Evolutionary conservation across 345 rosid genomes (phyloP), one percentile per base, ranked within the genome.

Genomic region (Cardamine resedifolia): DNA sequence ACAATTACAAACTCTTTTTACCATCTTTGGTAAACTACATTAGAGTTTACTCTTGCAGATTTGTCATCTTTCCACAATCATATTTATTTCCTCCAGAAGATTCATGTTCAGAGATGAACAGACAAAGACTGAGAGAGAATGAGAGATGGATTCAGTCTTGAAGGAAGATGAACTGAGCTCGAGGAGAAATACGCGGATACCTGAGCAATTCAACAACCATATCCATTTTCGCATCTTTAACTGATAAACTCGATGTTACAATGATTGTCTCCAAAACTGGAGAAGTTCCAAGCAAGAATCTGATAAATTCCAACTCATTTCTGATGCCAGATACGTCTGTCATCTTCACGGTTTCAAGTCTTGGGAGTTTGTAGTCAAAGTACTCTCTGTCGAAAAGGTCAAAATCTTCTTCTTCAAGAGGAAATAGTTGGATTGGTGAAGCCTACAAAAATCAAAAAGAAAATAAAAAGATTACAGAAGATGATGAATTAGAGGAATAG

Each of bases 261-360:
- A 80, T 78, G 83, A 91, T 66, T 16, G 68, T 74, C 84, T 90
- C 85, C 3, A 95, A 84, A 48, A 47, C 81, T 0, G 90, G 96
- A 3, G 99, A 87, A 68, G 82, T 87, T 16, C 79, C 84, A 20
- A 95, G 87, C 78, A 91, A 80, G 73, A 87, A 90, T 76, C 85
- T 90, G 74, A 91, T 79, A 47, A 95, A 81, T 64, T 87, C 88
- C 90, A 95, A 79, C 81, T 95, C 99, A 23, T 88, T 85, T 5
- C 83, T 93, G 60, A 86, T 84, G 16, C 89, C 95, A 34, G 83
- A 86, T 51, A 87, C 74, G 19, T 90, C 96, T 4, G 93, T 82
- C 82, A 91, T 80, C 85, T 82, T 95, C 71, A 86, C 87, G 6
- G 72, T 77, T 79, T 67, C 84, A 47, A 90, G 91, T 12, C 78